Base-by-base conservation (phyloP, 1,284 basidiomycete species). In the Ustilago trichophora region DNA sequence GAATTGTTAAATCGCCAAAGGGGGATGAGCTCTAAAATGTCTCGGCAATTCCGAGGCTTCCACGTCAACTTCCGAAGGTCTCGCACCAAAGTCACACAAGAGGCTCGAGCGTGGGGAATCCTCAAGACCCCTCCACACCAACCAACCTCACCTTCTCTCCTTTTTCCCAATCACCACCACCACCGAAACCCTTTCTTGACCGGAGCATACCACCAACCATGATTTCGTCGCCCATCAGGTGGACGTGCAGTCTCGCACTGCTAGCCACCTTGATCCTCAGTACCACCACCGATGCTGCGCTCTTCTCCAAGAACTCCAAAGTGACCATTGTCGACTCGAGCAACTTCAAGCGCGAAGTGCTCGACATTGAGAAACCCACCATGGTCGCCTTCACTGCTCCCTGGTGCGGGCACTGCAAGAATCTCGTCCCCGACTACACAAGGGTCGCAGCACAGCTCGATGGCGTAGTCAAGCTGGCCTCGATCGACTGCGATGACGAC, bases 401-500 rank as follows among this genome's bases (percentile, higher is more conserved):
- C 7, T 83, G 82, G 82, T 82, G 72, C 42, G 76, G 49, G 41
- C 91, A 96, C 81, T 97, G 94, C 82, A 88, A 94, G 84, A 85
- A 85, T 40, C 87, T 95, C 84, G 91, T 85, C 2, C 93, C 93
- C 0, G 91, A 96, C 78, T 93, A 88, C 78, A 87, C 87, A 73
- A 90, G 90, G 72, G 92, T 91, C 1, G 92, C 93, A 0, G 80
- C 86, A 8, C 89, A 87, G 1, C 86, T 96, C 19, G 85, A 88
- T 56, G 92, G 93, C 8, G 85, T 97, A 31, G 86, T 97, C 27
- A 92, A 92, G 1, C 86, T 91, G 59, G 95, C 93, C 81, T 90
- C 92, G 11, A 87, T 97, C 37, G 92, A 97, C 81, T 97, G 93
- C 71, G 93, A 97, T 75, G 88, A 86, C n/a, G 86, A 88, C 21